Conservation (phyloP, 2,329 filamentous ascomycete genomes). For the Gnomoniopsis smithogilvyi region DNA sequence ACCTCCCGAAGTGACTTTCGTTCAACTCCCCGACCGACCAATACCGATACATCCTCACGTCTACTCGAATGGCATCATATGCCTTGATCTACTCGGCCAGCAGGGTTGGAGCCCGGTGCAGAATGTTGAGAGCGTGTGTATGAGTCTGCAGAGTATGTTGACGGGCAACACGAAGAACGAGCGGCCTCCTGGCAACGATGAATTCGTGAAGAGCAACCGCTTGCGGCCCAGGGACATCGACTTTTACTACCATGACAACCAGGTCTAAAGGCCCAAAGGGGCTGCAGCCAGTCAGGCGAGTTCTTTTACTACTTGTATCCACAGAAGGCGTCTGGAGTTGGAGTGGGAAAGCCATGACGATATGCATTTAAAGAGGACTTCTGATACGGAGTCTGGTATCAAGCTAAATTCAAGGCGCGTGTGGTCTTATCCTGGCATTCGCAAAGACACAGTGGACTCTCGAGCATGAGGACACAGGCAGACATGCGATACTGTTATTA, state of each 20-base stretch:
- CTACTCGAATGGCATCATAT: constrained; percentile 98
- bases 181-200: constrained; percentile 82
- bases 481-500: too few species aligned
- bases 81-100: constrained; percentile 82
- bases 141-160: constrained; percentile 97
- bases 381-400: too few species aligned
- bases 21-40: constrained; percentile 58
- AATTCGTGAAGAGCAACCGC: constrained; percentile 80
- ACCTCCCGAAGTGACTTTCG: constrained; percentile 91
- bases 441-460: background rate
- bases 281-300: background rate
- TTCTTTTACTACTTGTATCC: background rate
- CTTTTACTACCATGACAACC: constrained; percentile 92
- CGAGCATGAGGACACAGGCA: too few species aligned
- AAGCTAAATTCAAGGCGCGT: too few species aligned
- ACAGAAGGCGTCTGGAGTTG: constrained; percentile 5
- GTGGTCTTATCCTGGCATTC: background rate
- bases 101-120: constrained; percentile 96
- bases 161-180: constrained; percentile 93
- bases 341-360: background rate
- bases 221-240: constrained; percentile 82
- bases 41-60: constrained; percentile 97
- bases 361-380: background rate
- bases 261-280: constrained; percentile 46
- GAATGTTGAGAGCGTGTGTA: constrained; percentile 93